Evolutionary conservation across 2,329 filamentous ascomycete species (phyloP).

Genomic region (Aspergillus puulaauensis): DNA sequence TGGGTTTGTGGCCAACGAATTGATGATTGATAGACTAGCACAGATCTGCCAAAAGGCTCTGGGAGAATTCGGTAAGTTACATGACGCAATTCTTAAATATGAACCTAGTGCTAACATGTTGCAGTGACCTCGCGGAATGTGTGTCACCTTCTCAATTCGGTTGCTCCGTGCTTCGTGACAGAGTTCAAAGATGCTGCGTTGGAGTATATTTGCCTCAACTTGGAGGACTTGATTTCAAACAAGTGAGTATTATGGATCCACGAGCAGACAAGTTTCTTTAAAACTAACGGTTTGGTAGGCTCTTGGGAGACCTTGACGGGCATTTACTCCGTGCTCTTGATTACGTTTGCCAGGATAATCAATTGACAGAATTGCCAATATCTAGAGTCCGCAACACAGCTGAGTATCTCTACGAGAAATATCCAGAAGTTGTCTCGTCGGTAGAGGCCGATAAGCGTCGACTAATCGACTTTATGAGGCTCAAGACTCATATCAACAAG

Average conservation of each 20-base stretch:
- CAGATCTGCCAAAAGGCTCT: conserved; percentile 85
- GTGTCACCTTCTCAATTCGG: conserved; percentile 77
- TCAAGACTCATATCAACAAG: conserved; percentile 62
- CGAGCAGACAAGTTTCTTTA: background rate
- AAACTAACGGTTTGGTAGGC: conserved; percentile 39
- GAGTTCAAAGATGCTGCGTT: conserved; percentile 86
- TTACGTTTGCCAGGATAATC: conserved; percentile 75
- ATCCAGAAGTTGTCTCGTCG: conserved; percentile 45
- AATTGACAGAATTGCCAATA: conserved; percentile 73
- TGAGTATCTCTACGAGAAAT: conserved; percentile 42
- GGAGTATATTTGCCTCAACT: conserved; percentile 87
- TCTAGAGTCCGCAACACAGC: conserved; percentile 74
- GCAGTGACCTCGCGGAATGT: conserved; percentile 80
- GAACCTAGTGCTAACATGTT: conserved; percentile 21
- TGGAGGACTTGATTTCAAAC: conserved; percentile 91
- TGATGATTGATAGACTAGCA: conserved; percentile 90
- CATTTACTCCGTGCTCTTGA: conserved; percentile 82
- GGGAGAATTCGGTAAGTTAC: conserved; percentile 66
- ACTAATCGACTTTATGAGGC: conserved; percentile 74
- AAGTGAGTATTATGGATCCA: conserved; percentile 45
- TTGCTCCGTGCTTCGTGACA: conserved; percentile 77
- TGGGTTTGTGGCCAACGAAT: conserved; percentile 83
- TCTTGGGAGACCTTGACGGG: conserved; percentile 81
- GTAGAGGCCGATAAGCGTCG: conserved; percentile 52
- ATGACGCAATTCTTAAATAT: background rate